Evolutionary conservation across 169 alveolate genomes (phyloP).

Genomic region (Plasmodium vinckei): DNA sequence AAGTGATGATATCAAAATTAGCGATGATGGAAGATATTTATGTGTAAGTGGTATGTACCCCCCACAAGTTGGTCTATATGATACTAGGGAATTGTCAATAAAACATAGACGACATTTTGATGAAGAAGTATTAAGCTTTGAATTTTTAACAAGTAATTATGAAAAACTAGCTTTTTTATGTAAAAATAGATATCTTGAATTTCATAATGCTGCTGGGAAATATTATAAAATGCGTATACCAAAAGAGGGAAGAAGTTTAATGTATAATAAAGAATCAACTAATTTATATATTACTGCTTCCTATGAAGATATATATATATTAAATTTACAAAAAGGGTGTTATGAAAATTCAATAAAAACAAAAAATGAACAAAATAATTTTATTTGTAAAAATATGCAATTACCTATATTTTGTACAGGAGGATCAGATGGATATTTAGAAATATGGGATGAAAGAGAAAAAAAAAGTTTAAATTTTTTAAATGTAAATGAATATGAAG

Average conservation of each 20-base stretch:
- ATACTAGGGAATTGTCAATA: constrained; percentile 82
- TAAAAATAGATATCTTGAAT: constrained; percentile 79
- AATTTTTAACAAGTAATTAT: constrained; percentile 81
- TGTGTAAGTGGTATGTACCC: constrained; percentile 85
- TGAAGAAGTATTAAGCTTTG: constrained; percentile 80
- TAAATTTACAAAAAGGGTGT: constrained; percentile 55
- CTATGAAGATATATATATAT: constrained; percentile 78
- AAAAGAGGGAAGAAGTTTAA: constrained; percentile 84
- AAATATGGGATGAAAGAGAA: constrained; percentile 67
- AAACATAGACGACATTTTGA: constrained; percentile 86
- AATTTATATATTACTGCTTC: constrained; percentile 79
- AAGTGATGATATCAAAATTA: constrained; percentile 81
- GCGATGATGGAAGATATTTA: constrained; percentile 82
- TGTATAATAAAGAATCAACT: constrained; percentile 79
- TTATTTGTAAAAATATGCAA: constrained; percentile 38
- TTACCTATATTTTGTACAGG: constrained; percentile 52
- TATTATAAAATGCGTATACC: constrained; percentile 84
- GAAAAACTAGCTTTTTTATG: constrained; percentile 84
- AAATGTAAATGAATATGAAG: constrained; percentile 24
- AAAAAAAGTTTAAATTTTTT: constrained; percentile 33
- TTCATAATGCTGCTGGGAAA: constrained; percentile 85
- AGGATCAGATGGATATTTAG: constrained; percentile 47
- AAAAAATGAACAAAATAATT: constrained; percentile 47
- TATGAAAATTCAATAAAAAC: constrained; percentile 18
- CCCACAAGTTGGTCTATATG: constrained; percentile 86